Percentiles rank a stretch among this genome's conserved stretches.
Conservation (phyloP, 768 basidiomycete species). For the Cystofilobasidium capitatum region DNA sequence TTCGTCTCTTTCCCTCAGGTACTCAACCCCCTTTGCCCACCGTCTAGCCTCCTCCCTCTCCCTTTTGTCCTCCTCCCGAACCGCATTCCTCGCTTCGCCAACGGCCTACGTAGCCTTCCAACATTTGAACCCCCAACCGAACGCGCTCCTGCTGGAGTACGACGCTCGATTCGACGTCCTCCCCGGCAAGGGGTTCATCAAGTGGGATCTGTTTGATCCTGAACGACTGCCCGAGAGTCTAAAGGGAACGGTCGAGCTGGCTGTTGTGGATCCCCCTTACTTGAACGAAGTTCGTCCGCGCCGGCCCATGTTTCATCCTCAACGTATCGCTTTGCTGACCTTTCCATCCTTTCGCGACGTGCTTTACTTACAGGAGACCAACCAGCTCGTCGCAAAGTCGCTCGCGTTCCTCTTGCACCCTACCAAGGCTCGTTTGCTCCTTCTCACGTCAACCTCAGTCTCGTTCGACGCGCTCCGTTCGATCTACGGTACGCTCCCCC, state of each 20-base stretch:
- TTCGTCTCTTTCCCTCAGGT: slow-evolving; percentile 20
- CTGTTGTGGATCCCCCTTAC: slow-evolving; percentile 32
- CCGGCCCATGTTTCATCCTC: not conserved
- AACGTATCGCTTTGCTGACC: not conserved
- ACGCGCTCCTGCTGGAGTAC: slow-evolving; percentile 31
- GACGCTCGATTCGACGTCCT: slow-evolving; percentile 31
- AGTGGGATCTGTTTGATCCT: slow-evolving; percentile 33
- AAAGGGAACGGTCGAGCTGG: slow-evolving; percentile 29
- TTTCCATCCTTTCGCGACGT: not conserved
- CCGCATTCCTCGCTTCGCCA: slow-evolving; percentile 34
- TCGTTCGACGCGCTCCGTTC: slow-evolving; percentile 9
- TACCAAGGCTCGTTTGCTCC: slow-evolving; percentile 26
- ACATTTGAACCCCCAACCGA: slow-evolving; percentile 25
- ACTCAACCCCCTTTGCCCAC: slow-evolving; percentile 30
- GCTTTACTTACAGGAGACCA: slow-evolving; percentile 18
- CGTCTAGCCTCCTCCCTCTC: slow-evolving; percentile 29
- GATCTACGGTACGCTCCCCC: slow-evolving; percentile 26
- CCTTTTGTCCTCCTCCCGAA: slow-evolving; percentile 16
- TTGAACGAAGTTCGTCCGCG: slow-evolving; percentile 32
- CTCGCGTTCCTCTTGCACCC: slow-evolving; percentile 29
- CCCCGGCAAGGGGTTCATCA: slow-evolving; percentile 28
- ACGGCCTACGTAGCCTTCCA: slow-evolving; percentile 34
- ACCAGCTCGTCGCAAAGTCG: slow-evolving; percentile 28
- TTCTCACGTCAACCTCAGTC: slow-evolving; percentile 32
- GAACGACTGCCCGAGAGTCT: slow-evolving; percentile 23